A percentile compares a stretch with the other conserved stretches of the same genome.
These are phyloP conservation scores for Botrytis fabae DNA, from an alignment of 2,329 filamentous ascomycete genomes.

Conservation along the genomic window DNA sequence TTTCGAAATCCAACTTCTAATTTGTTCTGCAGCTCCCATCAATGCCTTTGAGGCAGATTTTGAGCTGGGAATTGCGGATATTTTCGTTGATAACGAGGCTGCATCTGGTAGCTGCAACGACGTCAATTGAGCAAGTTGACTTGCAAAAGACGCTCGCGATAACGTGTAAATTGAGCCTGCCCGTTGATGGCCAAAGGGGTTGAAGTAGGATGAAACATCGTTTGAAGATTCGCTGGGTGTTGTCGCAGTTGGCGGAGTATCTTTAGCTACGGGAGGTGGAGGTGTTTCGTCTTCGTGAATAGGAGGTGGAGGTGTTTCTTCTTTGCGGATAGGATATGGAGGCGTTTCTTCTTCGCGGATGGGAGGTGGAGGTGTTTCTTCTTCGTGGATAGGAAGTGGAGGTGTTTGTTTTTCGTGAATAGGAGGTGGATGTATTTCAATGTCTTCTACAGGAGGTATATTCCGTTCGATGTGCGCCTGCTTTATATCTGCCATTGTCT, in stretches of 20 bases:
- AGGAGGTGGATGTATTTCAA: slow-evolving; percentile 30
- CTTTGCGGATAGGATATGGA: too few species aligned
- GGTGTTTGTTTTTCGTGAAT: too few species aligned
- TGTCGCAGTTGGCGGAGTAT: slow-evolving; percentile 46
- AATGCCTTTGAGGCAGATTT: slow-evolving; percentile 80
- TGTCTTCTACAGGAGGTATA: slow-evolving; percentile 43
- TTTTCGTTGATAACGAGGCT: slow-evolving; percentile 76
- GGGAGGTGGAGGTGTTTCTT: slow-evolving; percentile 44
- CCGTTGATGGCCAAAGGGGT: slow-evolving; percentile 63
- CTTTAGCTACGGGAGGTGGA: slow-evolving; percentile 53
- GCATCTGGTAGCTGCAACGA: slow-evolving; percentile 87
- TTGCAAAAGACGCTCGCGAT: slow-evolving; percentile 87
- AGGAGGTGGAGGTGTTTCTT: slow-evolving; percentile 42
- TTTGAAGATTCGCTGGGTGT: slow-evolving; percentile 41
- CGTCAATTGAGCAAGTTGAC: slow-evolving; percentile 88
- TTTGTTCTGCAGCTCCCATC: slow-evolving; percentile 86
- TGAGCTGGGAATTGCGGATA: slow-evolving; percentile 81
- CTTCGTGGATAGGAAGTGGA: slow-evolving; percentile 44
- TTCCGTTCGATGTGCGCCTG: slow-evolving; percentile 57
- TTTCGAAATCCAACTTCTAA: slow-evolving; percentile 90
- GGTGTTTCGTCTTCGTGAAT: slow-evolving; percentile 31
- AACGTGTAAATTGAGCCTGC: slow-evolving; percentile 91
- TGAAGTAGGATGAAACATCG: slow-evolving; percentile 57
- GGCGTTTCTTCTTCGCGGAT: slow-evolving; percentile 30
- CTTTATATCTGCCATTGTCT: slow-evolving; percentile 58